Conservation (phyloP, 1,284 basidiomycete species). For the Trichosporon ovoides region DNA sequence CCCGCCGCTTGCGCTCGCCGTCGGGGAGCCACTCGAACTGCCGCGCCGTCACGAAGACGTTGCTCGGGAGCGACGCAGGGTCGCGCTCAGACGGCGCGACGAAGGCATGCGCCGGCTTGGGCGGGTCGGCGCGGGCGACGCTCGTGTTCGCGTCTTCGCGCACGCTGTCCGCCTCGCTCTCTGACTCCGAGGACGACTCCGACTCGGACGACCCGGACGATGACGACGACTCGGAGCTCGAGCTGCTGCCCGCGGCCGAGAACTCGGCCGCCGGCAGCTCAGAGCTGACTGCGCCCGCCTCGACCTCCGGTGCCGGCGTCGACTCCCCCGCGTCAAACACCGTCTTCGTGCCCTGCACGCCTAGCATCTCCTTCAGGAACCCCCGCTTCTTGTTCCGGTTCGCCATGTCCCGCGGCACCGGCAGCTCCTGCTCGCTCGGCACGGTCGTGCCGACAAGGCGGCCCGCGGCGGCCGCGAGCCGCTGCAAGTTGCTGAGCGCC, state of each 20-base stretch:
- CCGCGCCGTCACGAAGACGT: slow-evolving; percentile 37
- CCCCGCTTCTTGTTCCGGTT: slow-evolving; percentile 47
- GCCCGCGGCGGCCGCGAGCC: not conserved
- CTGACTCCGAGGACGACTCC: not conserved
- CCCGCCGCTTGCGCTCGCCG: slow-evolving; percentile 8
- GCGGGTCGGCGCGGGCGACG: slow-evolving; percentile 7
- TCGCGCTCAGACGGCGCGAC: slow-evolving; percentile 29
- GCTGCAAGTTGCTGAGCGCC: not conserved
- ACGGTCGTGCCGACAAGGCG: not conserved
- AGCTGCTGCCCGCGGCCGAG: not conserved
- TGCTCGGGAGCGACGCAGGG: slow-evolving; percentile 26
- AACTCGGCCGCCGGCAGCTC: not conserved
- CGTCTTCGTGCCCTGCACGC: slow-evolving; percentile 29
- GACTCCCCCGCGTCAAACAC: slow-evolving; percentile 23
- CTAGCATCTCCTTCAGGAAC: slow-evolving; percentile 40
- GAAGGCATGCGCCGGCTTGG: slow-evolving; percentile 10
- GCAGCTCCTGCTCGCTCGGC: slow-evolving; percentile 9
- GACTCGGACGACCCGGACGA: not conserved
- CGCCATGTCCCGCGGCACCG: slow-evolving; percentile 27
- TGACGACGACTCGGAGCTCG: not conserved
- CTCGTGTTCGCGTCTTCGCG: not conserved
- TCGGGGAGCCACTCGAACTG: slow-evolving; percentile 25
- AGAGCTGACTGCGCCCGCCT: not conserved
- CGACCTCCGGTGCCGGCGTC: not conserved
- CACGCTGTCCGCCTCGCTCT: not conserved